A percentile compares a stretch with the other conserved stretches of the same genome.
These are phyloP conservation scores for Ilex paraguariensis DNA, from an alignment of 305 asterid genomes.

Conservation along the genomic window DNA sequence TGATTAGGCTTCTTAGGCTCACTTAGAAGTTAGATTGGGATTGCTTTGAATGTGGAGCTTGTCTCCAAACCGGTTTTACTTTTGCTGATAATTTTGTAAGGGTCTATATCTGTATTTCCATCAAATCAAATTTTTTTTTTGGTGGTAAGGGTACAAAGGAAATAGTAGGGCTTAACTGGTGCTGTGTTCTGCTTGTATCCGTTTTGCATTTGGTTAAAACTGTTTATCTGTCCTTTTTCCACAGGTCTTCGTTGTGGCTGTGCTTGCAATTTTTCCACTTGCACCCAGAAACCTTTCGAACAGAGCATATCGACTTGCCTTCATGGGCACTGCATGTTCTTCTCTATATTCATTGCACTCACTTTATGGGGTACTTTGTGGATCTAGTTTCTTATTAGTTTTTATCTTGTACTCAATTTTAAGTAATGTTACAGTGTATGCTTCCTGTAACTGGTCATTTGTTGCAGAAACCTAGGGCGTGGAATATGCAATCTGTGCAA, in stretches of 20 bases:
- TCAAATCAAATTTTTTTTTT: too few species aligned
- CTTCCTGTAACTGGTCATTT: slow-evolving; percentile 5
- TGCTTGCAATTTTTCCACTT: slow-evolving; percentile 86
- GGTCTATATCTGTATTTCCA: too few species aligned
- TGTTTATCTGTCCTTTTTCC: background rate
- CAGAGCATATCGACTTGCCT: slow-evolving; percentile 79
- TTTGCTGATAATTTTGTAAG: too few species aligned
- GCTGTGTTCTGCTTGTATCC: too few species aligned
- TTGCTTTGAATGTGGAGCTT: too few species aligned
- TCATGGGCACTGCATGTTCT: slow-evolving; percentile 78
- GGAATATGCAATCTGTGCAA: slow-evolving; percentile 90
- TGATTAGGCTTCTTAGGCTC: too few species aligned
- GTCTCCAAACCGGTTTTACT: too few species aligned
- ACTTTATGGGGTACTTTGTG: slow-evolving; percentile 66
- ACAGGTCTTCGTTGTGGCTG: slow-evolving; percentile 78
- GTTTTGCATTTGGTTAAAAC: too few species aligned
- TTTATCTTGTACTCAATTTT: background rate
- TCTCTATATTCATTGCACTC: slow-evolving; percentile 71
- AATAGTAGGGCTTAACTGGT: too few species aligned
- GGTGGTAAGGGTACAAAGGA: too few species aligned
- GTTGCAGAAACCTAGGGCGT: slow-evolving; percentile 90
- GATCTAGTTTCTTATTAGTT: slow-evolving; percentile 5
- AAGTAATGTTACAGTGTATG: background rate
- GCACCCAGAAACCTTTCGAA: slow-evolving; percentile 65
- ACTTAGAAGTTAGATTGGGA: too few species aligned